Evolutionary conservation across 768 basidiomycete species (phyloP).

Genomic region (Boletellus ananiceps): DNA sequence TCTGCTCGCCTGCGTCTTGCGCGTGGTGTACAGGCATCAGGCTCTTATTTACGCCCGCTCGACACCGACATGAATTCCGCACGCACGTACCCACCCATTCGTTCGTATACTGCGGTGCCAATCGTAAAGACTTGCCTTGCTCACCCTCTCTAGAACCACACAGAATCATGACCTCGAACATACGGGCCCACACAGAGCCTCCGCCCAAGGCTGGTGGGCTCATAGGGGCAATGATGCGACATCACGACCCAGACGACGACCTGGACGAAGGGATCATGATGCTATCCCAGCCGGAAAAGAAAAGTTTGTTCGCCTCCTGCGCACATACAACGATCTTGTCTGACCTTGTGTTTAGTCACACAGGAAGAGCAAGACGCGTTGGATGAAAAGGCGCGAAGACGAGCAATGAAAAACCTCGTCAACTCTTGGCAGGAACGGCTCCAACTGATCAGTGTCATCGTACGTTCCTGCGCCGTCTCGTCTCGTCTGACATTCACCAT

Average conservation of each 20-base stretch:
- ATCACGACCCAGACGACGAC: conserved; percentile 5
- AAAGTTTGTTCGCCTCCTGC: conserved; percentile 14
- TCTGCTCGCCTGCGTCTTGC: too few relatives aligned
- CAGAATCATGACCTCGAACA: conserved; percentile 9
- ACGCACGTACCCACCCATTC: conserved; percentile 2
- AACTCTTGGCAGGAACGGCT: conserved; percentile 61
- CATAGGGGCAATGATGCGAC: conserved; percentile 19
- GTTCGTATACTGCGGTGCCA: conserved; percentile 4
- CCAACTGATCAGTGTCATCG: conserved; percentile 57
- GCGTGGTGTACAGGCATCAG: not conserved
- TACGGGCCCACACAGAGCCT: conserved; percentile 20
- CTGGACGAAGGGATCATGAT: conserved; percentile 15
- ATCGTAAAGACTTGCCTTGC: not conserved
- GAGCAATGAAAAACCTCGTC: conserved; percentile 48
- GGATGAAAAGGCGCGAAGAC: conserved; percentile 43
- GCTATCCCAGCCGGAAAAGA: conserved; percentile 5
- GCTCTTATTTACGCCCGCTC: not conserved
- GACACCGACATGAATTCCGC: conserved; percentile 9
- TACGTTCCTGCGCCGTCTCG: conserved; percentile 25
- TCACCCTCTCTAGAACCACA: conserved; percentile 10
- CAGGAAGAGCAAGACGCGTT: conserved; percentile 47
- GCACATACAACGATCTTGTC: not conserved
- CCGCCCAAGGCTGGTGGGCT: conserved; percentile 10
- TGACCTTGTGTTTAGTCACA: conserved; percentile 29
- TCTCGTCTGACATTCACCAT: not conserved